These are phyloP conservation scores for Pseudotsuga menziesii DNA, from an alignment of 75 land plant genomes.

Conservation along the genomic window DNA sequence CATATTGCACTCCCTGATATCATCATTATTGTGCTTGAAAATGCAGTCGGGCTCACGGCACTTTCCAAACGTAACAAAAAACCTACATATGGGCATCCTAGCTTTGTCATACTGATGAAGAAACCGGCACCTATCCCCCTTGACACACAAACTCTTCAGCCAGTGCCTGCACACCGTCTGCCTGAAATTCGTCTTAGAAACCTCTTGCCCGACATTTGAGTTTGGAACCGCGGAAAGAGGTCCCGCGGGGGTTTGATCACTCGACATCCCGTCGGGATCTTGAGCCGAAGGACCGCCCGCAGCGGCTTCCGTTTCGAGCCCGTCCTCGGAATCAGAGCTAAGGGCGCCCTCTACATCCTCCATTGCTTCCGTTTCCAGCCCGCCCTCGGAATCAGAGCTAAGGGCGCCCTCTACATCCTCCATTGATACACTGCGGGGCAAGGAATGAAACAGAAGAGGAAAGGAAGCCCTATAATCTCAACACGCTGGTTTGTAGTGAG, in stretches of 20 bases:
- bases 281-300: neutral
- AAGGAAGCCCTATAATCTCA: too few relatives aligned
- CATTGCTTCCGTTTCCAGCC: neutral
- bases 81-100: too few relatives aligned
- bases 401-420: slow-evolving; percentile 18
- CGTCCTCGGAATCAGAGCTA: neutral
- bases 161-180: slow-evolving; percentile 21
- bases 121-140: too few relatives aligned
- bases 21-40: slow-evolving; percentile 17
- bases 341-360: slow-evolving; percentile 13
- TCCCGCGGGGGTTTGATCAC: neutral
- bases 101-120: too few relatives aligned
- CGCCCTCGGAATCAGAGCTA: slow-evolving; percentile 18
- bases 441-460: too few relatives aligned
- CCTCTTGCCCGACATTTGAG: slow-evolving; percentile 8
- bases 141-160: slow-evolving; percentile 8
- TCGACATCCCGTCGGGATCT: neutral
- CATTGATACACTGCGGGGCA: neutral
- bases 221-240: neutral
- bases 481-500: too few relatives aligned
- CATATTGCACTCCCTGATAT: slow-evolving; percentile 19
- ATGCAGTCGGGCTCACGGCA: slow-evolving; percentile 18
- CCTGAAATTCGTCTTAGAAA: slow-evolving; percentile 13
- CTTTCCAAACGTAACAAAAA: slow-evolving; percentile 13
- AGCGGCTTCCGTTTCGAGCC: neutral